These are phyloP conservation scores for Elongisporangium anandrum DNA, from an alignment of 352 stramenopile species.

Conservation along the genomic window DNA sequence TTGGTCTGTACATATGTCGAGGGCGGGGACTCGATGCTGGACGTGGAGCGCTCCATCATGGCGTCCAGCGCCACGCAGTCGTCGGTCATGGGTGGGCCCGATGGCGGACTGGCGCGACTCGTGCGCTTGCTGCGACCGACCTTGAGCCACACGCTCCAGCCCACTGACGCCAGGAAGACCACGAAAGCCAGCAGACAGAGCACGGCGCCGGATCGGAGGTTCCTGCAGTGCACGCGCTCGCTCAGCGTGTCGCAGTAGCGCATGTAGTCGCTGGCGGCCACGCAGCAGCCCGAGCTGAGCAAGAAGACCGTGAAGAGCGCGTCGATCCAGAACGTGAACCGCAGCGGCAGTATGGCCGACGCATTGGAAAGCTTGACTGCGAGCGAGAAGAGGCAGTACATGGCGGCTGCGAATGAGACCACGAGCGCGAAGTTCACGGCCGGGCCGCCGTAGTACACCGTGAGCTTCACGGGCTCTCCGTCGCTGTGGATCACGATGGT, in stretches of 20 bases:
- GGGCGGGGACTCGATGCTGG: conserved; percentile 14
- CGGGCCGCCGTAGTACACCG: conserved; percentile 55
- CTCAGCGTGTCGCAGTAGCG: conserved; percentile 46
- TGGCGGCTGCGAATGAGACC: conserved; percentile 46
- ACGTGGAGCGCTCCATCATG: conserved; percentile 13
- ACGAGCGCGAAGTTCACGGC: conserved; percentile 57
- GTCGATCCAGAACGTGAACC: conserved; percentile 49
- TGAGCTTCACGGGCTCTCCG: conserved; percentile 22
- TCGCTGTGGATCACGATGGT: conserved; percentile 16
- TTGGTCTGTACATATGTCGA: not conserved
- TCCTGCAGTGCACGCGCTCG: conserved; percentile 38
- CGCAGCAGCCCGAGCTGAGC: conserved; percentile 51
- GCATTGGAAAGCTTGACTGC: not conserved
- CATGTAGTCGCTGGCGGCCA: conserved; percentile 66
- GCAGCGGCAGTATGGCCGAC: conserved; percentile 26
- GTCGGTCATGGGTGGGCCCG: conserved; percentile 6
- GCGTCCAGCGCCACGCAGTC: conserved; percentile 13
- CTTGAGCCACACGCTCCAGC: conserved; percentile 49
- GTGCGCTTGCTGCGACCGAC: conserved; percentile 6
- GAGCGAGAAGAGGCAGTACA: conserved; percentile 36
- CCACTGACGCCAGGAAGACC: conserved; percentile 49
- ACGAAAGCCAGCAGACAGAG: conserved; percentile 67
- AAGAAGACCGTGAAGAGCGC: conserved; percentile 65
- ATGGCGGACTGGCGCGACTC: conserved; percentile 3
- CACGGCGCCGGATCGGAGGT: conserved; percentile 36